A percentile compares a stretch with the other conserved stretches of the same genome.
Evolutionary conservation across 768 basidiomycete species (phyloP).

Genomic region (Phylloporus arenicola): DNA sequence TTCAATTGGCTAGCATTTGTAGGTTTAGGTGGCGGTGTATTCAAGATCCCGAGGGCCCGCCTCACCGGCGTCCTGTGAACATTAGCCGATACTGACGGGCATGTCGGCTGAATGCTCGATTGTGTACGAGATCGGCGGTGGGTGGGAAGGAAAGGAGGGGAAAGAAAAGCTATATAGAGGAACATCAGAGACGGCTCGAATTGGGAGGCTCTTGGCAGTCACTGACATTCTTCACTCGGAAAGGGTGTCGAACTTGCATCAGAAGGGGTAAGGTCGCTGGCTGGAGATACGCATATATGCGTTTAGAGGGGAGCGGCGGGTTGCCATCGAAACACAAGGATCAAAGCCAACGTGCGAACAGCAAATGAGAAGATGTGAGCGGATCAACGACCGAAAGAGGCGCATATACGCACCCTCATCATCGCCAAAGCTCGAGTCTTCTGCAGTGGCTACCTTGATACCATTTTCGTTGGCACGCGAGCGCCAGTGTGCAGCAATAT

Average conservation of each 20-base stretch:
- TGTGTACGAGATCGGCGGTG: slow-evolving; percentile 56
- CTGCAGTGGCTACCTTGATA: slow-evolving; percentile 52
- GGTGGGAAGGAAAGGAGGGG: slow-evolving; percentile 53
- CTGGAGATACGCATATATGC: slow-evolving; percentile 44
- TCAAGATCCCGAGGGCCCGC: slow-evolving; percentile 35
- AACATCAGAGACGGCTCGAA: slow-evolving; percentile 18
- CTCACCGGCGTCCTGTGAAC: slow-evolving; percentile 30
- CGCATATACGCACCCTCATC: slow-evolving; percentile 45
- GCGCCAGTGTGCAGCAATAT: slow-evolving; percentile 67
- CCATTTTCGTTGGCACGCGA: slow-evolving; percentile 66
- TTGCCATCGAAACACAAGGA: slow-evolving; percentile 5
- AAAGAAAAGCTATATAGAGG: slow-evolving; percentile 43
- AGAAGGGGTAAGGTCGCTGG: slow-evolving; percentile 44
- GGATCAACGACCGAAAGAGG: slow-evolving; percentile 5
- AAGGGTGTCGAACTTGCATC: slow-evolving; percentile 46
- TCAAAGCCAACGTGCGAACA: slow-evolving; percentile 3
- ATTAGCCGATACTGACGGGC: slow-evolving; percentile 20
- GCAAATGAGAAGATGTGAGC: slow-evolving; percentile 11
- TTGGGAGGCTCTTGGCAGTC: slow-evolving; percentile 11
- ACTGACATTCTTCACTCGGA: slow-evolving; percentile 46
- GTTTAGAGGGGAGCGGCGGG: slow-evolving; percentile 1
- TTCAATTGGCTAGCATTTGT: slow-evolving; percentile 50
- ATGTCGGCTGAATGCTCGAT: slow-evolving; percentile 42
- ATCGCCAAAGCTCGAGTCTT: slow-evolving; percentile 35
- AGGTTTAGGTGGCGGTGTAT: slow-evolving; percentile 65